Evolutionary conservation across 2,329 filamentous ascomycete genomes (phyloP).

Genomic region (Colletotrichum abscissum): DNA sequence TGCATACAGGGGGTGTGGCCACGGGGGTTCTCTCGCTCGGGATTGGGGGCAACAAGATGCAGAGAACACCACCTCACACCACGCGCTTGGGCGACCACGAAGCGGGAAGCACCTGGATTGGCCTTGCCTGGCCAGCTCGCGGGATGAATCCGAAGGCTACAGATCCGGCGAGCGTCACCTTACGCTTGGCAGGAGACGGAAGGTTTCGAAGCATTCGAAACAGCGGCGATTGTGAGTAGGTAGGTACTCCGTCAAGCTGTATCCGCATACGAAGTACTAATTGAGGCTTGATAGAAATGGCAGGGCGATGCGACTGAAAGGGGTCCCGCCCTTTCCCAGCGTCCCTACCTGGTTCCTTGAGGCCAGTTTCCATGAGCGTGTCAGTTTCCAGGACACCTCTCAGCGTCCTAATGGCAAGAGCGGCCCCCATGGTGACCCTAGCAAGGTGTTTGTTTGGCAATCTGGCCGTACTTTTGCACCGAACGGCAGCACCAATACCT

Average conservation of each 20-base stretch:
- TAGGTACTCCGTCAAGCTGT: too few relatives aligned
- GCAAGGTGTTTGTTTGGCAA: neutral
- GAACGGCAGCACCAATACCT: too few relatives aligned
- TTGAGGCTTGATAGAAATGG: neutral
- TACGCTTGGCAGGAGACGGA: neutral
- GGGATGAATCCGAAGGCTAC: neutral
- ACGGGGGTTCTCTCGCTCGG: slow-evolving; percentile 6
- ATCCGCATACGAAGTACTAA: too few relatives aligned
- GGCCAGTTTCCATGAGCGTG: neutral
- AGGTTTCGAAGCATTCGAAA: neutral
- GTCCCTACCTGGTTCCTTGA: neutral
- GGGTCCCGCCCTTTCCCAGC: neutral
- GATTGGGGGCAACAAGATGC: neutral
- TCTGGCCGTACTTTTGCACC: neutral
- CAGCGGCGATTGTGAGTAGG: neutral
- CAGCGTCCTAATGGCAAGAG: neutral
- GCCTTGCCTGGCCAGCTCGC: neutral
- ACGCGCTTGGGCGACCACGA: slow-evolving; percentile 1
- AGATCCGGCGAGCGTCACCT: neutral
- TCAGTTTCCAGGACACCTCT: neutral
- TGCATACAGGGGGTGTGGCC: slow-evolving; percentile 11
- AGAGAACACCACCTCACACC: neutral
- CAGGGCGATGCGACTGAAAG: neutral
- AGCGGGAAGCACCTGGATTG: neutral
- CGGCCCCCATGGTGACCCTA: neutral